Conservation (phyloP, 2,329 filamentous ascomycete species). For the Colletotrichum sp. region DNA sequence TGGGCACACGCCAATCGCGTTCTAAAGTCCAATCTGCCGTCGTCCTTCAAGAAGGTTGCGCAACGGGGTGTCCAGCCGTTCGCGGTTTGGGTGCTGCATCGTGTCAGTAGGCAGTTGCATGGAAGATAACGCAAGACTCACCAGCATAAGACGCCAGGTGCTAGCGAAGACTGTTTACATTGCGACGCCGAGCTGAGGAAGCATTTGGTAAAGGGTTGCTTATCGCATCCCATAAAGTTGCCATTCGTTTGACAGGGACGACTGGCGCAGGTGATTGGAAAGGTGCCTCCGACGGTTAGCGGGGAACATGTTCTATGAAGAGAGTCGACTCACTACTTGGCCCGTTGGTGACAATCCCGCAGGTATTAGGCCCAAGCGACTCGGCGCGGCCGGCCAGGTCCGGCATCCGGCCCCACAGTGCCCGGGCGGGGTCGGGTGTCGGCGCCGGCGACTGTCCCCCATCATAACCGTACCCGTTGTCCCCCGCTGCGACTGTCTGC, state of each 20-base stretch:
- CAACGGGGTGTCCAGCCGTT: not conserved
- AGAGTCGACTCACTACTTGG: not conserved
- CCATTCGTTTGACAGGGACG: not conserved
- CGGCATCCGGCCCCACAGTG: not conserved
- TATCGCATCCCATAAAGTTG: not conserved
- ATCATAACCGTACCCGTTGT: not conserved
- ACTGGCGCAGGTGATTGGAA: not conserved
- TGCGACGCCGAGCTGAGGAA: not conserved
- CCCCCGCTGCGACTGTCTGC: not conserved
- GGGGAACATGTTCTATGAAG: rapidly evolving
- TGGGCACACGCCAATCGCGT: not conserved
- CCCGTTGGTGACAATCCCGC: not conserved
- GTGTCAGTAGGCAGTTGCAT: not conserved
- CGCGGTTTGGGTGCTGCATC: not conserved
- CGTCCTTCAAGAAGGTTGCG: not conserved
- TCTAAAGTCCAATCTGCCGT: not conserved
- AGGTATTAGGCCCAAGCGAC: not conserved
- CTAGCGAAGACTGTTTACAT: not conserved
- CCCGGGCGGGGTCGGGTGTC: not conserved
- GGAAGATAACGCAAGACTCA: rapidly evolving
- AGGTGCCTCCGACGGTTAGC: not conserved
- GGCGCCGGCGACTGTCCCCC: not conserved
- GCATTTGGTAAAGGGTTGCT: not conserved
- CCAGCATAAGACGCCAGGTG: not conserved
- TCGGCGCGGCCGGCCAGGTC: not conserved